Evolutionary conservation across 2,329 filamentous ascomycete species (phyloP).

Genomic region (Pseudocercospora vitis): DNA sequence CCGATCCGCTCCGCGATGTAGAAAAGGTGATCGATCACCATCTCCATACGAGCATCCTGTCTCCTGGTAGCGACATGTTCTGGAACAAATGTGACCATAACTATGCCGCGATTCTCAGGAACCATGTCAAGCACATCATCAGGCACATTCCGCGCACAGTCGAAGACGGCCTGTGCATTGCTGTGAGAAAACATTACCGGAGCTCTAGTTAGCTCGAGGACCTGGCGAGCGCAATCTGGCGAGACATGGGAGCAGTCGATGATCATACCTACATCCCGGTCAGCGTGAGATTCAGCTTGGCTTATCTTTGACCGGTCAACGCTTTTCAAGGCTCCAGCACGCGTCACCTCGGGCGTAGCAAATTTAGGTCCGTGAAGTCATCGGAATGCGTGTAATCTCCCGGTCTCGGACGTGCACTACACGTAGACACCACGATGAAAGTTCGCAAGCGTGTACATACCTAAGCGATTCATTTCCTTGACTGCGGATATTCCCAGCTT

Average conservation of each 20-base stretch:
- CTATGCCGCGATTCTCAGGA: slow-evolving; percentile 42
- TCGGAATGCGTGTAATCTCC: no score
- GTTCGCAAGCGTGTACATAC: slow-evolving; percentile 28
- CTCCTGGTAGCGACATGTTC: slow-evolving; percentile 37
- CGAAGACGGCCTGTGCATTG: slow-evolving; percentile 28
- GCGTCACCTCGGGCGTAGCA: no score
- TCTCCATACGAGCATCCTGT: slow-evolving; percentile 37
- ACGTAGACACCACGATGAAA: not conserved
- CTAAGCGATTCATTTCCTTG: slow-evolving; percentile 42
- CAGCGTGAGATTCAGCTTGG: not conserved
- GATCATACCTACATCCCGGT: slow-evolving; percentile 23
- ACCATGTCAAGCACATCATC: slow-evolving; percentile 43
- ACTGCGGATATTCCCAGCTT: slow-evolving; percentile 34
- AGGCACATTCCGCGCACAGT: slow-evolving; percentile 44
- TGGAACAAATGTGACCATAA: slow-evolving; percentile 46
- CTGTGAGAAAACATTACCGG: slow-evolving; percentile 28
- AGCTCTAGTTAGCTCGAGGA: slow-evolving; percentile 27
- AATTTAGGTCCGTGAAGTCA: no score
- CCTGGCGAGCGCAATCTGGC: slow-evolving; percentile 23
- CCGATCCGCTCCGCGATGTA: slow-evolving; percentile 32
- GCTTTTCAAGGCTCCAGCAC: no score
- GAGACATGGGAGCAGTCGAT: slow-evolving; percentile 26
- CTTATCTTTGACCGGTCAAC: no score
- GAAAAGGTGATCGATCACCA: slow-evolving; percentile 39
- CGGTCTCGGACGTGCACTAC: no score